Conservation (phyloP, 805 yeast genomes). For the Kluyveromyces wickerhamii region DNA sequence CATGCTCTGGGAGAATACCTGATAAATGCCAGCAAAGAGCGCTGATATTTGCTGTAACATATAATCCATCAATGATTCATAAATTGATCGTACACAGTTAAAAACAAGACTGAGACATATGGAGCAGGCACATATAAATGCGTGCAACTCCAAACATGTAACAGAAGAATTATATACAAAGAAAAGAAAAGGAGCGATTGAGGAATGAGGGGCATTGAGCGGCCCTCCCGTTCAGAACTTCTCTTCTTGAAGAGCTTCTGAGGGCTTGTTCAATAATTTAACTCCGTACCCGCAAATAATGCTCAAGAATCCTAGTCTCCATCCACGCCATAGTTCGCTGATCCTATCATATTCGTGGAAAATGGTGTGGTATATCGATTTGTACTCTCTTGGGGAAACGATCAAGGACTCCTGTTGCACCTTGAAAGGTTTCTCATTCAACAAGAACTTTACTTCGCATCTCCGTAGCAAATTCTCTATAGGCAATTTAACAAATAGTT, state of each 20-base stretch:
- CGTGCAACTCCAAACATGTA: too few relatives aligned
- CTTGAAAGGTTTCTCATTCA: slow-evolving; percentile 33
- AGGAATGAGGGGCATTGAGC: too few relatives aligned
- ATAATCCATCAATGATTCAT: not conserved
- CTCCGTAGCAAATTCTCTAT: slow-evolving; percentile 79
- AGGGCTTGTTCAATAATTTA: slow-evolving; percentile 45
- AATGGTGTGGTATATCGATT: slow-evolving; percentile 43
- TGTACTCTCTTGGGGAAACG: slow-evolving; percentile 49
- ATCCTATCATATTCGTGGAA: slow-evolving; percentile 38
- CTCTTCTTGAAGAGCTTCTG: slow-evolving; percentile 34
- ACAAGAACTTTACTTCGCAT: slow-evolving; percentile 65
- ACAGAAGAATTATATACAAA: too few relatives aligned
- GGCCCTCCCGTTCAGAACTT: slow-evolving; percentile 22
- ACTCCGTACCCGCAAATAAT: slow-evolving; percentile 80
- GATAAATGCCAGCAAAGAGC: slow-evolving; percentile 30
- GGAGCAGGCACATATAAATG: too few relatives aligned
- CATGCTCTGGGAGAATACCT: slow-evolving; percentile 46
- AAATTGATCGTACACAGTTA: slow-evolving; percentile 1
- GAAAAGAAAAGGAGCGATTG: too few relatives aligned
- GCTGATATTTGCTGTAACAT: too few relatives aligned
- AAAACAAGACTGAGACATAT: not conserved
- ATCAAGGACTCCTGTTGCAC: slow-evolving; percentile 45
- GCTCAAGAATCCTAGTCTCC: slow-evolving; percentile 81
- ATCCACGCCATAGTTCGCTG: slow-evolving; percentile 67
- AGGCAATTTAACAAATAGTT: slow-evolving; percentile 72